Conservation (phyloP, 2,329 filamentous ascomycete genomes). For the Neonectria magnoliae region DNA sequence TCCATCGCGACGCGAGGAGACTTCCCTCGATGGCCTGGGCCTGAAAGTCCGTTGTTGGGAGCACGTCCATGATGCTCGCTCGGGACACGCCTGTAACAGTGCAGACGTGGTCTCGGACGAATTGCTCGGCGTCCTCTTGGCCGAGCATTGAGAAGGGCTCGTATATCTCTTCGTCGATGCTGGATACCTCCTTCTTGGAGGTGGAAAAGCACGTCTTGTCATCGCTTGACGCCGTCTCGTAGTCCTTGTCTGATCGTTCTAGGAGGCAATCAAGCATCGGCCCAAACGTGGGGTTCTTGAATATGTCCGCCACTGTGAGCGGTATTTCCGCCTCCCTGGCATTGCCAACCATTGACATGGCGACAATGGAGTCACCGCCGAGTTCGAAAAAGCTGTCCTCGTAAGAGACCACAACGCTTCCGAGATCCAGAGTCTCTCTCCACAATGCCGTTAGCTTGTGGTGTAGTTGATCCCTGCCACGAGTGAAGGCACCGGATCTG, state of each 20-base stretch:
- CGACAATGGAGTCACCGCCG: constrained; percentile 36
- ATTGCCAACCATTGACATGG: constrained; percentile 34
- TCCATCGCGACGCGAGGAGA: constrained; percentile 35
- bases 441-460: constrained; percentile 26
- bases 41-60: constrained; percentile 37
- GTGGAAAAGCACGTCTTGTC: not conserved
- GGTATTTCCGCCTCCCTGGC: constrained; percentile 26
- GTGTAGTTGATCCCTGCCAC: constrained; percentile 14
- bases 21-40: constrained; percentile 26
- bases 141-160: constrained; percentile 22
- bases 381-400: constrained; percentile 32
- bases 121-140: constrained; percentile 9
- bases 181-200: constrained; percentile 2
- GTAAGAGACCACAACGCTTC: constrained; percentile 9
- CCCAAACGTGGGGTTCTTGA: constrained; percentile 31
- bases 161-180: constrained; percentile 10
- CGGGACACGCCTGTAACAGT: constrained; percentile 31
- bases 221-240: constrained; percentile 16
- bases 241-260: constrained; percentile 21
- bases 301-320: constrained; percentile 35
- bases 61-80: constrained; percentile 35
- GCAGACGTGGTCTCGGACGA: constrained; percentile 30
- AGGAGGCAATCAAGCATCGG: constrained; percentile 23
- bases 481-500: constrained; percentile 6
- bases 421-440: constrained; percentile 23